phyloP scores from a whole-genome alignment of 345 rosid species.

The Citrus australasica region DNA sequence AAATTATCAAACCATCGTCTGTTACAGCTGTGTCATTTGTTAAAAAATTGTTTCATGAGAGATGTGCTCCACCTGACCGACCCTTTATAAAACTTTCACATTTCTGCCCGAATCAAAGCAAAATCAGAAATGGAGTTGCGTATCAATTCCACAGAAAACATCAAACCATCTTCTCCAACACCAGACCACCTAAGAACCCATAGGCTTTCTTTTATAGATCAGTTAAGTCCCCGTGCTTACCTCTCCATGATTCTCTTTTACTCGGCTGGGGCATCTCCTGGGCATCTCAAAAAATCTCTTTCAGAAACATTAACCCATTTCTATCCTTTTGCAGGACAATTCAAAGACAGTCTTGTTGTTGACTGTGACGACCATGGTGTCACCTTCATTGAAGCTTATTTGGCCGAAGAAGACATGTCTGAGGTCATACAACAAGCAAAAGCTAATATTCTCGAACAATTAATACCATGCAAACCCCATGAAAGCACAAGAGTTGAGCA shows the following conservation, averaged over 20 bases:
- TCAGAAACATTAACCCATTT: constrained; percentile 9
- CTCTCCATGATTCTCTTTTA: constrained; percentile 27
- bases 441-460: not conserved
- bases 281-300: constrained; percentile 18
- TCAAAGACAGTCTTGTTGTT: constrained; percentile 2
- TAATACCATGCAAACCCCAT: constrained; percentile 6
- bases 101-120: too few relatives aligned
- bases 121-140: constrained; percentile 8
- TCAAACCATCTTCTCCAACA: constrained; percentile 33
- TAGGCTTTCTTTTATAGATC: constrained; percentile 32
- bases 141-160: constrained; percentile 18
- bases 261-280: not conserved
- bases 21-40: too few relatives aligned
- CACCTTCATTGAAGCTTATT: constrained; percentile 9
- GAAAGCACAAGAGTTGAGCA: not conserved
- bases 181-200: constrained; percentile 18
- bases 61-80: too few relatives aligned
- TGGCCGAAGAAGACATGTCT: not conserved
- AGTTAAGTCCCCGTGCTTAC: constrained; percentile 10
- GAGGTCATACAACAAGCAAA: not conserved
- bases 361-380: constrained; percentile 29
- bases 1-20: not conserved
- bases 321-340: constrained; percentile 24
- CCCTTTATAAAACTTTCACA: too few relatives aligned
- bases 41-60: too few relatives aligned